Evolutionary conservation across 1,284 basidiomycete genomes (phyloP).

Genomic region (Abortiporus biennis): DNA sequence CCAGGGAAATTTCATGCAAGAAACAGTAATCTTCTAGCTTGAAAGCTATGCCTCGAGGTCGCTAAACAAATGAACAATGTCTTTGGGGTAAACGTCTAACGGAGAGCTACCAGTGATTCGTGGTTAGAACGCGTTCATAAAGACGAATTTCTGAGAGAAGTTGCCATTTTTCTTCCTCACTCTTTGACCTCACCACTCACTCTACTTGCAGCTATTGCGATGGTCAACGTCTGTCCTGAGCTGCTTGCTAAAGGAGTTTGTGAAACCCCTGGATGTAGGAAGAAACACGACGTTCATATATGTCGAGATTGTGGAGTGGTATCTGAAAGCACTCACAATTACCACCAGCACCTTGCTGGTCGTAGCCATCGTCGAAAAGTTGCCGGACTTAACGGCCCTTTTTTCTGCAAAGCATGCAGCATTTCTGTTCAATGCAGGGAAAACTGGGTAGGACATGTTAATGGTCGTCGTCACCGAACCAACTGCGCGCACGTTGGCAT

Average conservation of each 20-base stretch:
- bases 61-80: too few relatives aligned
- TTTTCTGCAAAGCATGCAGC: too few relatives aligned
- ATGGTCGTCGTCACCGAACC: constrained; percentile 22
- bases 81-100: too few relatives aligned
- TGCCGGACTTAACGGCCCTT: neutral
- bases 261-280: constrained; percentile 21
- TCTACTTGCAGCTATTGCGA: neutral
- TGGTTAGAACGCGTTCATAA: too few relatives aligned
- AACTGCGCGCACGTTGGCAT: too few relatives aligned
- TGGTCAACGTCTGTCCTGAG: neutral
- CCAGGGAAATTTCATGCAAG: too few relatives aligned
- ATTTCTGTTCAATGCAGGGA: too few relatives aligned
- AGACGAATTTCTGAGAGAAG: too few relatives aligned
- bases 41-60: too few relatives aligned
- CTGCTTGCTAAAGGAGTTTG: constrained; percentile 25
- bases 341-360: constrained; percentile 23
- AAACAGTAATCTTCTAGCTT: too few relatives aligned
- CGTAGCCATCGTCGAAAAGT: neutral
- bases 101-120: too few relatives aligned
- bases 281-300: constrained; percentile 29
- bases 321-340: constrained; percentile 18
- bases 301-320: constrained; percentile 34
- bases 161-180: too few relatives aligned
- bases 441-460: constrained; percentile 29
- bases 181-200: neutral